Base-by-base conservation (phyloP, 805 yeast species). In the Komagataella pastoris region DNA sequence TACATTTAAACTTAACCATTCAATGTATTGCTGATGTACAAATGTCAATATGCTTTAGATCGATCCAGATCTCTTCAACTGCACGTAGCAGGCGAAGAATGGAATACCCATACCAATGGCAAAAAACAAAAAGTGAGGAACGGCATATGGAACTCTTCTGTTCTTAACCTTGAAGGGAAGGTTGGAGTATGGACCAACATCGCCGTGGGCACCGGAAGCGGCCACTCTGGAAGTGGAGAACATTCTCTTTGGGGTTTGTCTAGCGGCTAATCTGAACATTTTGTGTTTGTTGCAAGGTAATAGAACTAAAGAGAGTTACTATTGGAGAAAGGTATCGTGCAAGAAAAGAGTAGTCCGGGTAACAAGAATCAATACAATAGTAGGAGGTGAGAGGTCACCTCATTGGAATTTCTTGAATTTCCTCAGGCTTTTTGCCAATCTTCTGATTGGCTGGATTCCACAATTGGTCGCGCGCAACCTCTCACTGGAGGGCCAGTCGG, bases 161-260 rank as follows among this genome's bases (percentile, higher is more conserved):
- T 83, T 76, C 79, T 88, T 89, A 57, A 91, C 95, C 77, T 81
- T 81, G 81, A 91, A 93, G 58, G 99, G 99, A 57, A 91, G 65
- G 80, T 93, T 91, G 63, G 85, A 75, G 83, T 93, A 93, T 49
- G 83, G 82, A 64, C 97, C 97, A 64, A 79, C 85, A 61, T 81
- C 80, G 65, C 77, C 81, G 71, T 79, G 85, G 57, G 61, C 75
- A 49, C 70, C 72, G 51, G 65, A 56, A 44, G 58, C 52, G 46
- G 47, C 47, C 53, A 52, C 67, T 60, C 73, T 65, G 49, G 83
- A 70, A 59, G 88, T 70, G 57, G 83, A 70, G 66, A 82, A 82
- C 45, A 71, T 63, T 68, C 85, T 72, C 59, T 63, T 65, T 49
- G 61, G 49, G 48, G 58, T 48, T 30, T 30, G 40, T 51, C 56